Evolutionary conservation across 306 rosid genomes (phyloP).

Genomic region (Dalbergia cultrata): DNA sequence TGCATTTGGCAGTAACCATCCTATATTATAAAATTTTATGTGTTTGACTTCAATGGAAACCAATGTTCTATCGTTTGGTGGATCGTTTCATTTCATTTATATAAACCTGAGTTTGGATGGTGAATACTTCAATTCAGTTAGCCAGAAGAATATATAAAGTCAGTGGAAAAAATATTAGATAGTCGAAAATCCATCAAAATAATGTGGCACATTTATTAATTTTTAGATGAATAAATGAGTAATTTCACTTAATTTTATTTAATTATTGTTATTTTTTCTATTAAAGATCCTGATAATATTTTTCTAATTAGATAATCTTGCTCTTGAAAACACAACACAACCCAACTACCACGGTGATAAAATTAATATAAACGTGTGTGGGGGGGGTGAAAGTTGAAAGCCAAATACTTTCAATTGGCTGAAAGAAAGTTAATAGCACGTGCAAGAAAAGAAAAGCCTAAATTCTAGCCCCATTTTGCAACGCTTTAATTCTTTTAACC

Average conservation of each 20-base stretch:
- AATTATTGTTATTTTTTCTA: too few species aligned
- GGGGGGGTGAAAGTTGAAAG: neutral
- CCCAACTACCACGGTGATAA: neutral
- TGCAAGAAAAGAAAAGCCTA: slow-evolving; percentile 18
- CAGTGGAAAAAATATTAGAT: too few species aligned
- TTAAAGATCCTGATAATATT: too few species aligned
- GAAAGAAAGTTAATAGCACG: slow-evolving; percentile 24
- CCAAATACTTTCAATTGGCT: neutral
- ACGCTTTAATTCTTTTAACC: slow-evolving; percentile 6
- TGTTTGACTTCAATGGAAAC: slow-evolving; percentile 33
- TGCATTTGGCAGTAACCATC: neutral
- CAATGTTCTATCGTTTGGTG: slow-evolving; percentile 31
- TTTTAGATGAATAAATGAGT: too few species aligned
- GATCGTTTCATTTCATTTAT: slow-evolving; percentile 2
- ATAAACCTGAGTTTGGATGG: neutral
- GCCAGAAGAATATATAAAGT: neutral
- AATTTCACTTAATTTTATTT: too few species aligned
- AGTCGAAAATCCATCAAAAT: too few species aligned
- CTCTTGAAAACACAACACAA: neutral
- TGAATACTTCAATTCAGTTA: slow-evolving; percentile 9
- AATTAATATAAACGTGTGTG: neutral
- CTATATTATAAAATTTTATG: neutral
- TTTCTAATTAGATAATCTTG: too few species aligned
- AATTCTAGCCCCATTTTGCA: neutral
- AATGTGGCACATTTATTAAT: too few species aligned